Conservation (phyloP, 1,284 basidiomycete species). For the Ganoderma resinaceum region DNA sequence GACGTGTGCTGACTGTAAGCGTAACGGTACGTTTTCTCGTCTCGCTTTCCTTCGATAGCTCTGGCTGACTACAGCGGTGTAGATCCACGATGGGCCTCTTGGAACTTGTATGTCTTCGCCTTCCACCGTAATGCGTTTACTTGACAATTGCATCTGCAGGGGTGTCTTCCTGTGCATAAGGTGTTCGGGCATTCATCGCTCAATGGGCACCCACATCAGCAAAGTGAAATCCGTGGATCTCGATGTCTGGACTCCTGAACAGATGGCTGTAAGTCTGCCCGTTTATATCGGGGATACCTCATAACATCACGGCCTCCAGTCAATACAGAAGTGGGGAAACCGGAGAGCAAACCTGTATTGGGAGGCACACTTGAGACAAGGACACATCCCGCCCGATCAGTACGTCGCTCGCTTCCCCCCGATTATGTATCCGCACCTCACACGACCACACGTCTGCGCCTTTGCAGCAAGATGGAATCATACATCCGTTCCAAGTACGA, state of each 20-base stretch:
- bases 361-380: slow-evolving; percentile 95
- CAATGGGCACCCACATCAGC: slow-evolving; percentile 98
- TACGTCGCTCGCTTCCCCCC: slow-evolving; percentile 51
- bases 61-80: slow-evolving; percentile 25
- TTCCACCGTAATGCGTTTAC: slow-evolving; percentile 33
- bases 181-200: slow-evolving; percentile 97
- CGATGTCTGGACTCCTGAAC: slow-evolving; percentile 97
- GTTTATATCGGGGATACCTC: not conserved
- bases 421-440: slow-evolving; percentile 5
- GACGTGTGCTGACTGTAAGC: slow-evolving; percentile 92
- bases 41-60: slow-evolving; percentile 6
- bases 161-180: slow-evolving; percentile 96
- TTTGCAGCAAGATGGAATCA: slow-evolving; percentile 92
- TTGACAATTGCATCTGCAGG: slow-evolving; percentile 46
- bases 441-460: slow-evolving; percentile 12
- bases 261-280: slow-evolving; percentile 81
- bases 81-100: slow-evolving; percentile 99
- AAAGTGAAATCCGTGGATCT: slow-evolving; percentile 98
- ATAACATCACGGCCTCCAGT: slow-evolving; percentile 49
- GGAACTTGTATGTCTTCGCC: slow-evolving; percentile 78
- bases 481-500: slow-evolving; percentile 99
- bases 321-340: slow-evolving; percentile 96
- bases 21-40: slow-evolving; percentile 67
- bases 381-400: slow-evolving; percentile 96
- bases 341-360: slow-evolving; percentile 92